phyloP scores from a whole-genome alignment of 139 green algal species.

The Mychonastes homosphaera region DNA sequence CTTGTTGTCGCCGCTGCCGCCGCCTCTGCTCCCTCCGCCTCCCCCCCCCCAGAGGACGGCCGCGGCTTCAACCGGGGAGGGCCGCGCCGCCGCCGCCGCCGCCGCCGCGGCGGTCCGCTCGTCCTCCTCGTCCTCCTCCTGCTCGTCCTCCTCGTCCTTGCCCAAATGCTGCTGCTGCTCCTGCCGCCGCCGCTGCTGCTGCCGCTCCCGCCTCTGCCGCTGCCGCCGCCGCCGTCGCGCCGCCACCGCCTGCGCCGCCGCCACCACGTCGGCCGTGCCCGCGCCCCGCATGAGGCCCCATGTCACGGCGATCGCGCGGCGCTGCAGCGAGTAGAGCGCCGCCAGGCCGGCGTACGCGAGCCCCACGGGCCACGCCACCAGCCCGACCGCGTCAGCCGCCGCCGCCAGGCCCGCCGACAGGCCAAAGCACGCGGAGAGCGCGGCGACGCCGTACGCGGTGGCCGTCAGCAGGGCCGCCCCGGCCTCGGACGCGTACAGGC shows the following conservation, averaged over 20 bases:
- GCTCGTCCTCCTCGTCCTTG: too few relatives aligned
- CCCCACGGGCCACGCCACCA: constrained; percentile 11
- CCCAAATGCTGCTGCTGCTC: background rate
- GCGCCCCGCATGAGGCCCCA: constrained; percentile 32
- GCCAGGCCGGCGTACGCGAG: constrained; percentile 2
- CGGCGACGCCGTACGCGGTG: background rate
- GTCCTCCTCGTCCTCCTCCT: too few relatives aligned
- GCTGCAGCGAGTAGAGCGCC: constrained; percentile 12
- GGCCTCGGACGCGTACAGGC: background rate
- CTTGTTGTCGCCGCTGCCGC: background rate
- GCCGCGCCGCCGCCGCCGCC: background rate
- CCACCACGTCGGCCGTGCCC: background rate
- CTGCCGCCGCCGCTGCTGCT: background rate
- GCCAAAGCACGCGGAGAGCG: background rate
- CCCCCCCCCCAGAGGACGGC: background rate
- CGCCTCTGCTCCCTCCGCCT: background rate
- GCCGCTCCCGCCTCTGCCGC: too few relatives aligned
- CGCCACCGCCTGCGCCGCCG: background rate
- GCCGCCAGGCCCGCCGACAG: constrained; percentile 9
- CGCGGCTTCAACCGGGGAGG: background rate
- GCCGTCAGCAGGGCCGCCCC: background rate
- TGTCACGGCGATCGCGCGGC: constrained; percentile 8
- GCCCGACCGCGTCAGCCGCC: constrained; percentile 16
- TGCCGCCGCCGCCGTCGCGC: too few relatives aligned
- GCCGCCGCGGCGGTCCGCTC: too few relatives aligned